Evolutionary conservation across 306 rosid genomes (phyloP).

Genomic region (Vigna angularis): DNA sequence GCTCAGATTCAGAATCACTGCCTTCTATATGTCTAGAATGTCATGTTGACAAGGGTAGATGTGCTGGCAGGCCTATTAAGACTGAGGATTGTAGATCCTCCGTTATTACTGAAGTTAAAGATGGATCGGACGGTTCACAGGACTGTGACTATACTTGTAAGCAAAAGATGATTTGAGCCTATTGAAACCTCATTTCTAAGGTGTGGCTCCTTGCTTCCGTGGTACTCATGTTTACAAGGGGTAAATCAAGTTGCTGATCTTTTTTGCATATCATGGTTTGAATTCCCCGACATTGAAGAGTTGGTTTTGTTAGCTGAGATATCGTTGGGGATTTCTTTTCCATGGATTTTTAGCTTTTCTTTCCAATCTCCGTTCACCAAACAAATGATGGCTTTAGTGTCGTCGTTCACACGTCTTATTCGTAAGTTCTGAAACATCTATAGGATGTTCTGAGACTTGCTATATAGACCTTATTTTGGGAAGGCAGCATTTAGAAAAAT

Average conservation of each 20-base stretch:
- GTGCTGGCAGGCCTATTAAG: neutral
- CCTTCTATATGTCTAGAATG: conserved; percentile 5
- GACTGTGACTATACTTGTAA: conserved; percentile 17
- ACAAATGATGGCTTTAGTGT: conserved; percentile 16
- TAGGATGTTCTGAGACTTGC: conserved; percentile 8
- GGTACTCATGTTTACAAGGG: neutral
- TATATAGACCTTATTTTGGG: conserved; percentile 24
- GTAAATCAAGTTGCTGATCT: neutral
- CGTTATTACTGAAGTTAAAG: conserved; percentile 20
- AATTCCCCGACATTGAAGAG: neutral
- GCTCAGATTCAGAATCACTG: neutral
- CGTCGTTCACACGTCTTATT: neutral
- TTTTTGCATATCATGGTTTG: neutral
- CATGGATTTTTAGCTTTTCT: neutral
- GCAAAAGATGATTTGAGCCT: neutral
- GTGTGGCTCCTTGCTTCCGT: neutral
- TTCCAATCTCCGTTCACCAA: neutral
- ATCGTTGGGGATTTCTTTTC: neutral
- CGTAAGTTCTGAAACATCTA: conserved; percentile 26
- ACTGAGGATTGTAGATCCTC: conserved; percentile 25
- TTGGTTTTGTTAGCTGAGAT: neutral
- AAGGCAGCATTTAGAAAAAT: conserved; percentile 1
- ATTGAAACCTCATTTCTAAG: neutral
- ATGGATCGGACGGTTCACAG: neutral
- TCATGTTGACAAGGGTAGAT: neutral